Evolutionary conservation across 331 rosid species (phyloP).

Genomic region (Saraca asoca): DNA sequence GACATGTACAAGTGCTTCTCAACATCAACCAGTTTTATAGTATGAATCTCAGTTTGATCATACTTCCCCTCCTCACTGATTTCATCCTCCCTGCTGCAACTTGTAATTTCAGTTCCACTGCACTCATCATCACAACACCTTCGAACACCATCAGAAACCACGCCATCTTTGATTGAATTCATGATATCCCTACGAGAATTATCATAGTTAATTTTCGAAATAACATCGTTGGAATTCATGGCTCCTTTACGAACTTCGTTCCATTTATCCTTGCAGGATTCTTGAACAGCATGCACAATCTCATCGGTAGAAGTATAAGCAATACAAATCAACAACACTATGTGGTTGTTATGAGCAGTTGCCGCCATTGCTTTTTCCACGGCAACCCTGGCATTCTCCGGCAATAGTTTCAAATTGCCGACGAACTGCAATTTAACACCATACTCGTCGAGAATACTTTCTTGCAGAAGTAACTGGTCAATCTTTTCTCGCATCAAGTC

Average conservation of each 20-base stretch:
- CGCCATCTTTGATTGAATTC: too few species aligned
- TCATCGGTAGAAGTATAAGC: conserved; percentile 35
- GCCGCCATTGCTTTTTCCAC: conserved; percentile 32
- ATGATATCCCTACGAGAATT: too few species aligned
- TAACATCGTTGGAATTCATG: background rate
- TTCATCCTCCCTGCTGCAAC: conserved; percentile 31
- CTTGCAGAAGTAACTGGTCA: conserved; percentile 30
- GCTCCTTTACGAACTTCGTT: background rate
- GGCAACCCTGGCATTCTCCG: conserved; percentile 17
- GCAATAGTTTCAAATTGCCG: conserved; percentile 25
- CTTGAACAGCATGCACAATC: conserved; percentile 14
- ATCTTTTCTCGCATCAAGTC: conserved; percentile 36
- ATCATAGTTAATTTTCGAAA: background rate
- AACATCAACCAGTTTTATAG: conserved; percentile 45
- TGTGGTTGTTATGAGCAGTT: conserved; percentile 25
- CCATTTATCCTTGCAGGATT: conserved; percentile 22
- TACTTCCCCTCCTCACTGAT: conserved; percentile 31
- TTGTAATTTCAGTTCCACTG: conserved; percentile 31
- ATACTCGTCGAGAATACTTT: conserved; percentile 21
- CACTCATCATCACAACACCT: conserved; percentile 24
- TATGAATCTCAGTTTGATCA: conserved; percentile 32
- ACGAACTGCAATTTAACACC: conserved; percentile 29
- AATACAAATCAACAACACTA: conserved; percentile 27
- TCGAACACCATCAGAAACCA: background rate
- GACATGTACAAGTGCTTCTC: conserved; percentile 56